Percentiles rank a stretch among this genome's conserved stretches.
phyloP scores from a whole-genome alignment of 768 basidiomycete species.

The Agrocybe pediades region DNA sequence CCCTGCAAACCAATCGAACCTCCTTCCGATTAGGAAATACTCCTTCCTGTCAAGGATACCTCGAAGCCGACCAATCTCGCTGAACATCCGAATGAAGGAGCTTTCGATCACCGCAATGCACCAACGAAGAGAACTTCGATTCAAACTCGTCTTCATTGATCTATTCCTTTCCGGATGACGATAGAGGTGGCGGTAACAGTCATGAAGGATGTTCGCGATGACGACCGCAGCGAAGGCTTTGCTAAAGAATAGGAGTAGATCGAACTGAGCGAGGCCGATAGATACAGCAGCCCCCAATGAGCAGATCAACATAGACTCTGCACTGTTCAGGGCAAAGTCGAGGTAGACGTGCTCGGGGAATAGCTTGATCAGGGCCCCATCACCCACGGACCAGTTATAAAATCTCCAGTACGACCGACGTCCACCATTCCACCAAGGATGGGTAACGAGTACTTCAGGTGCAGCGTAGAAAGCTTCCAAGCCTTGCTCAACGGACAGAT shows the following conservation, averaged over 20 bases:
- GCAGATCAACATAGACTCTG: constrained; percentile 40
- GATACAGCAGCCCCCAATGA: constrained; percentile 13
- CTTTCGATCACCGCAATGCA: constrained; percentile 48
- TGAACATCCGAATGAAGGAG: constrained; percentile 49
- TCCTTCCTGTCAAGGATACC: constrained; percentile 50
- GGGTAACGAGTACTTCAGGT: constrained; percentile 49
- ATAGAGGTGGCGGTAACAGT: constrained; percentile 48
- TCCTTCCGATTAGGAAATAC: constrained; percentile 30
- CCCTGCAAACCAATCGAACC: constrained; percentile 62
- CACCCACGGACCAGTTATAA: constrained; percentile 61
- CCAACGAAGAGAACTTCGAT: constrained; percentile 32
- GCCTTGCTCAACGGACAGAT: constrained; percentile 31
- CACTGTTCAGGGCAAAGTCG: constrained; percentile 50
- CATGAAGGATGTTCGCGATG: constrained; percentile 46
- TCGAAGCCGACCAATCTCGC: constrained; percentile 47
- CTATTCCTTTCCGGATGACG: constrained; percentile 37
- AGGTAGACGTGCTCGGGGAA: constrained; percentile 49
- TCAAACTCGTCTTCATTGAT: constrained; percentile 34
- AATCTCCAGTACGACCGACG: constrained; percentile 49
- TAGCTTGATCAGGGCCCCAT: constrained; percentile 48
- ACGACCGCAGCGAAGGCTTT: constrained; percentile 29
- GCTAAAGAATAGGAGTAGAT: constrained; percentile 12
- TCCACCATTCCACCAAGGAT: constrained; percentile 60
- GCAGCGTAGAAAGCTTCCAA: constrained; percentile 49
- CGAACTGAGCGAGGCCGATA: constrained; percentile 14